A percentile compares a stretch with the other conserved stretches of the same genome.
phyloP scores from a whole-genome alignment of 305 asterid genomes.

The Solanum hybrid region DNA sequence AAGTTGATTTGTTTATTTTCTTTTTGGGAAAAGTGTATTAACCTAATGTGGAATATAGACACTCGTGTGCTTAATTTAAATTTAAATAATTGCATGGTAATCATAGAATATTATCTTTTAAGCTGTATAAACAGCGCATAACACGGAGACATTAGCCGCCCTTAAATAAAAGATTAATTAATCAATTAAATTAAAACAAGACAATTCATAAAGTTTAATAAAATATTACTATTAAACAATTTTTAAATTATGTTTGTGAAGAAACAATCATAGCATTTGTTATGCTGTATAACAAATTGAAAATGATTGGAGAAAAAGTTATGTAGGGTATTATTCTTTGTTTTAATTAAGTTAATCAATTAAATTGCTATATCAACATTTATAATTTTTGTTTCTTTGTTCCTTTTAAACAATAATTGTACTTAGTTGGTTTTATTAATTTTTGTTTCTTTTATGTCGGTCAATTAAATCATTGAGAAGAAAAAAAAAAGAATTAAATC shows the following conservation, averaged over 20 bases:
- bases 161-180: background rate
- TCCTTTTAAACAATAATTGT: background rate
- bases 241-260: background rate
- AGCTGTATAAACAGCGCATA: constrained; percentile 4
- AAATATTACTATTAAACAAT: background rate
- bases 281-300: background rate
- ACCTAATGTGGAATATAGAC: background rate
- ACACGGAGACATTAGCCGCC: constrained; percentile 4
- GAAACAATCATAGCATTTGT: background rate
- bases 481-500: background rate
- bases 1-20: background rate
- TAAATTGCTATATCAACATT: background rate
- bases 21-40: background rate
- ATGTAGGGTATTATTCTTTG: background rate
- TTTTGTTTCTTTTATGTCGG: background rate
- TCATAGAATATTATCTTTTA: background rate
- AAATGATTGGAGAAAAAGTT: background rate
- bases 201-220: background rate
- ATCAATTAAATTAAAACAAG: background rate
- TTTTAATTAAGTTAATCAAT: background rate
- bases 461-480: background rate
- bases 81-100: constrained; percentile 1
- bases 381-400: background rate
- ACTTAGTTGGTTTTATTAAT: background rate
- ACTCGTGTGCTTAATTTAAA: background rate